phyloP scores from a whole-genome alignment of 1,284 basidiomycete species.

The Fomitopsis betulina region DNA sequence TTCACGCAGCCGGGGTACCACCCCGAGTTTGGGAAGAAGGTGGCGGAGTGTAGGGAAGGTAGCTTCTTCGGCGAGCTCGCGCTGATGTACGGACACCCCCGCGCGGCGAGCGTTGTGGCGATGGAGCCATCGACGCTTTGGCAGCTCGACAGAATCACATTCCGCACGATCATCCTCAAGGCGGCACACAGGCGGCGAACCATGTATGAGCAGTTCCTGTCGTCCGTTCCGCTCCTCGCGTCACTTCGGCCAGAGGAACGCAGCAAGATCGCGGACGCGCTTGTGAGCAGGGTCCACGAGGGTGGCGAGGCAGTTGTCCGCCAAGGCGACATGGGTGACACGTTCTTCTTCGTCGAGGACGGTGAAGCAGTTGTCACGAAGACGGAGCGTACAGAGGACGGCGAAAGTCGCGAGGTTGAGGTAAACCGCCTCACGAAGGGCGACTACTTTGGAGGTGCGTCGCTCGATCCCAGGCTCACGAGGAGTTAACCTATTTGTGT shows the following conservation, averaged over 20 bases:
- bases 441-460: conserved; percentile 96
- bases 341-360: conserved; percentile 96
- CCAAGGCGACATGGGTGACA: conserved; percentile 94
- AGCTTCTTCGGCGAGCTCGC: conserved; percentile 95
- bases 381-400: conserved; percentile 54
- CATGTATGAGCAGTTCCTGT: conserved; percentile 95
- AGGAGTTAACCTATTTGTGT: conserved; percentile 4
- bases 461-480: background rate
- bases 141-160: conserved; percentile 96
- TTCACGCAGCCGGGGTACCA: conserved; percentile 64
- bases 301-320: conserved; percentile 85
- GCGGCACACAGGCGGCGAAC: conserved; percentile 83
- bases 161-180: conserved; percentile 96
- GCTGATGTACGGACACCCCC: conserved; percentile 96
- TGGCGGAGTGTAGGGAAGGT: conserved; percentile 82
- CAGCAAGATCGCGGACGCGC: conserved; percentile 95
- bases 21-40: conserved; percentile 74
- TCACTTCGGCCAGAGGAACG: conserved; percentile 85
- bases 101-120: conserved; percentile 91
- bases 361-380: conserved; percentile 90
- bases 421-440: conserved; percentile 83
- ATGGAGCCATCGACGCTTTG: conserved; percentile 85
- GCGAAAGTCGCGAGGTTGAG: conserved; percentile 56
- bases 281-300: conserved; percentile 79
- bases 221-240: conserved; percentile 86